Evolutionary conservation across 176 grass and related monocot genomes (phyloP).

Genomic region (Aegilops tauschii): DNA sequence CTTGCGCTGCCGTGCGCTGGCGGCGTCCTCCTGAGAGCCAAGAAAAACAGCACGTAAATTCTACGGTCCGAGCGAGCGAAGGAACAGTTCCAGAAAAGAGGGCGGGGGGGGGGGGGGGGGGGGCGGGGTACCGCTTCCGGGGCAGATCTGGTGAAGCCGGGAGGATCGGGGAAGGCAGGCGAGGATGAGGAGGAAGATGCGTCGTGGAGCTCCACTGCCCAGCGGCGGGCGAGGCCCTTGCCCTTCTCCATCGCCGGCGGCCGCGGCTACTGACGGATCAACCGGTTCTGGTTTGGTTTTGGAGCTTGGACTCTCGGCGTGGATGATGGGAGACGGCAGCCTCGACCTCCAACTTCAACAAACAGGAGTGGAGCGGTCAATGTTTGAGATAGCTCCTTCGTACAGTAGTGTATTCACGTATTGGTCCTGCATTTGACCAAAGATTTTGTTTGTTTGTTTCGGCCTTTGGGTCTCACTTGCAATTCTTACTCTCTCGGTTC

Average conservation of each 20-base stretch:
- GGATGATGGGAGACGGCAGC: neutral
- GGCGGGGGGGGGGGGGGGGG: neutral
- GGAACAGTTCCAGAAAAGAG: neutral
- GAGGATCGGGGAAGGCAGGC: slow-evolving; percentile 58
- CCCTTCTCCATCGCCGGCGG: slow-evolving; percentile 80
- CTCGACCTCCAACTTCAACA: neutral
- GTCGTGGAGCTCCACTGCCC: slow-evolving; percentile 80
- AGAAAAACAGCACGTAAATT: neutral
- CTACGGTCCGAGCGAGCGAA: neutral
- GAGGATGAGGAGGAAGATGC: slow-evolving; percentile 51
- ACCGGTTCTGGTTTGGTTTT: neutral
- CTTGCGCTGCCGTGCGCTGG: slow-evolving; percentile 80
- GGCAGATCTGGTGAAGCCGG: slow-evolving; percentile 72
- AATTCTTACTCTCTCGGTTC: too few species aligned
- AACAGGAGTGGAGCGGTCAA: neutral
- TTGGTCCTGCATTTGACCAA: neutral
- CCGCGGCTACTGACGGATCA: neutral
- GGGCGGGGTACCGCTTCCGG: slow-evolving; percentile 49
- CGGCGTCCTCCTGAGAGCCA: slow-evolving; percentile 62
- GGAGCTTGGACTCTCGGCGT: neutral
- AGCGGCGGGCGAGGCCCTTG: slow-evolving; percentile 82
- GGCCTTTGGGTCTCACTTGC: too few species aligned
- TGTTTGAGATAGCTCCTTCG: neutral
- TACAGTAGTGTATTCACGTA: neutral
- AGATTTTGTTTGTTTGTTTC: too few species aligned